Conservation (phyloP, 192 early-diverging fungal genomes). For the Obelidium mucronatum region DNA sequence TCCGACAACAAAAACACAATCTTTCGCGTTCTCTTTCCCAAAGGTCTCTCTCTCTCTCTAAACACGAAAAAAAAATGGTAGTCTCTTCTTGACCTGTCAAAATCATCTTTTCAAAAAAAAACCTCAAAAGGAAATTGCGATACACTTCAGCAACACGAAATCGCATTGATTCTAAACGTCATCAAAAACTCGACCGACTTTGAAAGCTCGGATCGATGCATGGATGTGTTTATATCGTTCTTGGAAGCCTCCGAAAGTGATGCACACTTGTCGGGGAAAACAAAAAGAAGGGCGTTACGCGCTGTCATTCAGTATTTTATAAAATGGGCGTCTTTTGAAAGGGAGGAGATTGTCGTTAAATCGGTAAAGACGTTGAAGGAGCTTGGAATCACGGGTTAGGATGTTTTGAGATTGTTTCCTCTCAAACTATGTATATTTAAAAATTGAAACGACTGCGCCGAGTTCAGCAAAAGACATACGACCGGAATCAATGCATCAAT, state of each 20-base stretch:
- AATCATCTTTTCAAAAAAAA: not conserved
- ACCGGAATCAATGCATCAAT: no score
- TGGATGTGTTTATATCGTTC: not conserved
- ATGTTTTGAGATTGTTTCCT: no score
- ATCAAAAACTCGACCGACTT: not conserved
- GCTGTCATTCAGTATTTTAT: conserved; percentile 11
- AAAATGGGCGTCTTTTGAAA: not conserved
- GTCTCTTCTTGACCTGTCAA: not conserved
- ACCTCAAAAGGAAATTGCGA: not conserved
- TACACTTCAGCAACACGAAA: conserved; percentile 2
- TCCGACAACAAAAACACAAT: conserved; percentile 20
- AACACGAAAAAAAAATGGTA: not conserved
- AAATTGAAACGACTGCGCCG: no score
- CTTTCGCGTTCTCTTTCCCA: conserved; percentile 19
- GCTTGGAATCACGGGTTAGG: conserved; percentile 1
- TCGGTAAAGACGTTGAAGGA: not conserved
- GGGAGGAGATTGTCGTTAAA: not conserved
- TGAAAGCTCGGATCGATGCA: not conserved
- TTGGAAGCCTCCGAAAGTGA: not conserved
- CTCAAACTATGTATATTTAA: no score
- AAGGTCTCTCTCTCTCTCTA: not conserved
- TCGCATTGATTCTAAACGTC: not conserved
- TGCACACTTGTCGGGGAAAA: not conserved
- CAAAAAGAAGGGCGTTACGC: not conserved
- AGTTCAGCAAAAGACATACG: no score